Percentiles rank a stretch among this genome's conserved stretches.
Evolutionary conservation across 805 yeast genomes (phyloP).

Genomic region (Naumovozyma dairenensis): DNA sequence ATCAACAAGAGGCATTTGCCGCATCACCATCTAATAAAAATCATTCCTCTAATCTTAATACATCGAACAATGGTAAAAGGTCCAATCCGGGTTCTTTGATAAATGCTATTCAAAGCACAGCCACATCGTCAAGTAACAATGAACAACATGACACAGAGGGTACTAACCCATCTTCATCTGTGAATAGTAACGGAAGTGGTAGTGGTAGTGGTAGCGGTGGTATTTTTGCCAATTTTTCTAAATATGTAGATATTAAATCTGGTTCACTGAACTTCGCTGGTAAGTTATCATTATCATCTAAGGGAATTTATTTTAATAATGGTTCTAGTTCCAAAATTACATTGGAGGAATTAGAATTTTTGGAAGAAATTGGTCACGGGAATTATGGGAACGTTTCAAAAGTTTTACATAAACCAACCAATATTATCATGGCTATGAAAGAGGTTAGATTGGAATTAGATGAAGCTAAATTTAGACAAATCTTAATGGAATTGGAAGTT

Average conservation of each 20-base stretch:
- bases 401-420: constrained; percentile 87
- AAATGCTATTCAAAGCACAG: constrained; percentile 25
- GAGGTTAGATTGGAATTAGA: constrained; percentile 90
- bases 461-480: constrained; percentile 87
- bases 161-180: constrained; percentile 15
- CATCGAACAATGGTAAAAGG: constrained; percentile 14
- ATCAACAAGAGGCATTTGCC: constrained; percentile 23
- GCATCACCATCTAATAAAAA: constrained; percentile 19
- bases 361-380: constrained; percentile 89
- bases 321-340: constrained; percentile 84
- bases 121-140: constrained; percentile 24
- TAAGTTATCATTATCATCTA: constrained; percentile 82
- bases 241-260: constrained; percentile 82
- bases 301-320: constrained; percentile 82
- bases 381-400: constrained; percentile 94
- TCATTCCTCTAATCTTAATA: constrained; percentile 3
- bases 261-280: constrained; percentile 91
- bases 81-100: constrained; percentile 25
- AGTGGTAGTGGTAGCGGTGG: constrained; percentile 34
- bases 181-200: constrained; percentile 8
- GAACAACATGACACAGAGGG: constrained; percentile 24
- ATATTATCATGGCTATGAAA: constrained; percentile 92
- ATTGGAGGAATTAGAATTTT: constrained; percentile 69
- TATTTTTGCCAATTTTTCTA: constrained; percentile 72
- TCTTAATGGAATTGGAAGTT: constrained; percentile 91